These are phyloP conservation scores for Verbascum thapsus DNA, from an alignment of 257 asterid species.

Conservation along the genomic window DNA sequence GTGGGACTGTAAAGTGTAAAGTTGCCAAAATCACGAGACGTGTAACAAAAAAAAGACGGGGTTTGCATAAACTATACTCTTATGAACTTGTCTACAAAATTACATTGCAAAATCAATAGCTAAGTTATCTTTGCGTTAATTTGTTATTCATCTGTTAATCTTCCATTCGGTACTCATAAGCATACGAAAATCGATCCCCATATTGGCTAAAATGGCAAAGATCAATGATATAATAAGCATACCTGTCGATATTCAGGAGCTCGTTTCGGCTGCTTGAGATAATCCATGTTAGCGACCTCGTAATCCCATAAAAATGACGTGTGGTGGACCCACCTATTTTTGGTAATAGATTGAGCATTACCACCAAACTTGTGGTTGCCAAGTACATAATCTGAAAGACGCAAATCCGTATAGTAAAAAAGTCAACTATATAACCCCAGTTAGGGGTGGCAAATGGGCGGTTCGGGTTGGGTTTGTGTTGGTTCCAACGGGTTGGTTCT, in stretches of 20 bases:
- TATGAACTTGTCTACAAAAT: neutral
- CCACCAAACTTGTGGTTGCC: slow-evolving; percentile 89
- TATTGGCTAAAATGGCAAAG: neutral
- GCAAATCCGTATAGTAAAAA: slow-evolving; percentile 11
- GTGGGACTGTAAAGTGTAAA: too few species aligned
- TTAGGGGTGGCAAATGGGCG: too few species aligned
- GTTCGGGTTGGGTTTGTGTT: too few species aligned
- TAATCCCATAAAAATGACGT: slow-evolving; percentile 95
- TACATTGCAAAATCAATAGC: neutral
- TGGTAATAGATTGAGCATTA: slow-evolving; percentile 90
- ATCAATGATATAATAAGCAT: slow-evolving; percentile 19
- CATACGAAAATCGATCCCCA: neutral
- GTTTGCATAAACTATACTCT: neutral
- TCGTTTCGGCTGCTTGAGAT: slow-evolving; percentile 75
- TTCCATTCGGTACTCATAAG: neutral
- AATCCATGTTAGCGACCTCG: slow-evolving; percentile 66
- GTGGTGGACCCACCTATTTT: slow-evolving; percentile 87
- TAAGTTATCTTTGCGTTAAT: neutral
- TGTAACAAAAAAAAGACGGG: neutral
- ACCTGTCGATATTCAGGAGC: slow-evolving; percentile 89
- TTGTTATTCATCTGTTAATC: neutral
- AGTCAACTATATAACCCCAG: neutral
- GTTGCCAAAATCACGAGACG: too few species aligned
- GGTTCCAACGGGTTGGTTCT: too few species aligned
- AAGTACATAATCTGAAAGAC: slow-evolving; percentile 73